Evolutionary conservation across 2,329 filamentous ascomycete species (phyloP), one percentile per base, ranked within the genome.

Genomic region (Ceratocystiopsis minuta): DNA sequence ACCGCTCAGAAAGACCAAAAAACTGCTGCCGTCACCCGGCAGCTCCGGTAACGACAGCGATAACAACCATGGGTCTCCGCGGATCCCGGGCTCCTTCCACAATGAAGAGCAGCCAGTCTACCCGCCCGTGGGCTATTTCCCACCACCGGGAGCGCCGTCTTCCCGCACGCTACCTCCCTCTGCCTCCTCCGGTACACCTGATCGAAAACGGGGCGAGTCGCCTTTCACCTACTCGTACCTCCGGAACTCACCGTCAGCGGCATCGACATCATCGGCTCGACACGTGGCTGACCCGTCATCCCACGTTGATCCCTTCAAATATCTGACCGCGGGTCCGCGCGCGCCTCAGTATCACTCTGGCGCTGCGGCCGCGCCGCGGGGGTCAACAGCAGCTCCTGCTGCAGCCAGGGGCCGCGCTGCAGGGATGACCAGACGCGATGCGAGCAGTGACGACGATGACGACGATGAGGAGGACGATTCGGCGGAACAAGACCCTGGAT

Each of bases 41-140:
- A 28, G 40, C 3, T 44, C 49, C 35, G 57, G 62, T 37, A 56
- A 59, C 37, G 40, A 46, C 41, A n/a, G 38, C 35, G 37, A 28
- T 10, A 6, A 28, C 24, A 10, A 28, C 9, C 24, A 28, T 10
- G 24, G 38, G 13, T 42, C 44, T 20, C 59, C 62, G 43, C 55
- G 57, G 7, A 55, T 61, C 33, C 57, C 61, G 14, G 61, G 59
- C 36, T 54, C 60, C 15, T 51, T 59, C 43, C 54, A 53, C 16
- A 56, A 57, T 41, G 54, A 61, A 47, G 58, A 59, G 15, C 54
- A 53, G 17, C 51, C 52, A 20, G 55, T 52, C 0, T 59, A 64
- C 41, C 66, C 68, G 14, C 65, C 66, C 0, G 63, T 68, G 56
- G 68, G 69, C 31, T 64, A 66, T 44, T 72, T 71, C 41, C 57